Evolutionary conservation across 805 yeast genomes (phyloP).

Genomic region (Kodamaea hsintzibuensis): DNA sequence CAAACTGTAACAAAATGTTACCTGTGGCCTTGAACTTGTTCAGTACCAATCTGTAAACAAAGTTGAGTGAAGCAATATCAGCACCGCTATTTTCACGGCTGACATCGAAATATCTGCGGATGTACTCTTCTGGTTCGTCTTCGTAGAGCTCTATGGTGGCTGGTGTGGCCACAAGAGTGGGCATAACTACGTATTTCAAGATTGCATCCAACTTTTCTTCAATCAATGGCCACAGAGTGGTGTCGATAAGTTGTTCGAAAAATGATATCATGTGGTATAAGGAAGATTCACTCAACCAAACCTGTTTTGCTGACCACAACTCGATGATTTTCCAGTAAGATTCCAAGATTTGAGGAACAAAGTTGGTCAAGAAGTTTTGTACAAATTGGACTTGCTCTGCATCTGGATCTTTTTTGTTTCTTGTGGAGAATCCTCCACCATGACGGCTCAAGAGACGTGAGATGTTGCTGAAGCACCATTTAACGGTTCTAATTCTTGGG

Average conservation of each 20-base stretch:
- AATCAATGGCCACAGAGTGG: conserved; percentile 39
- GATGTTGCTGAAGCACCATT: conserved; percentile 48
- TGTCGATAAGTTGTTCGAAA: conserved; percentile 42
- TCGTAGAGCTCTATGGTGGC: conserved; percentile 44
- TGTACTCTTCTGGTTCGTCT: conserved; percentile 48
- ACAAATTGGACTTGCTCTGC: conserved; percentile 25
- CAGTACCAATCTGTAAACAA: conserved; percentile 39
- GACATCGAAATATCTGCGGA: conserved; percentile 46
- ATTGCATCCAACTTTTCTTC: conserved; percentile 43
- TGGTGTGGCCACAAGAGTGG: conserved; percentile 39
- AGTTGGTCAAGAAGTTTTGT: conserved; percentile 30
- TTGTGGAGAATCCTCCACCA: conserved; percentile 44
- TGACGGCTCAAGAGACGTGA: conserved; percentile 43
- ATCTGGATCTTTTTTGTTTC: conserved; percentile 20
- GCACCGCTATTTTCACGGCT: conserved; percentile 49
- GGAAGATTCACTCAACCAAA: conserved; percentile 43
- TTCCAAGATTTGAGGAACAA: conserved; percentile 44
- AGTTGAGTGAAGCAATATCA: conserved; percentile 52
- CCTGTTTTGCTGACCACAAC: conserved; percentile 37
- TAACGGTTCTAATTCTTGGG: conserved; percentile 44
- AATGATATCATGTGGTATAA: conserved; percentile 45
- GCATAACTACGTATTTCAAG: conserved; percentile 40
- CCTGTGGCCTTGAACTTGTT: conserved; percentile 42
- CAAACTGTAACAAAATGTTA: conserved; percentile 28
- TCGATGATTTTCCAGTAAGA: conserved; percentile 47